Conservation (phyloP, 352 stramenopile species). For the Thraustochytrium sp. region DNA sequence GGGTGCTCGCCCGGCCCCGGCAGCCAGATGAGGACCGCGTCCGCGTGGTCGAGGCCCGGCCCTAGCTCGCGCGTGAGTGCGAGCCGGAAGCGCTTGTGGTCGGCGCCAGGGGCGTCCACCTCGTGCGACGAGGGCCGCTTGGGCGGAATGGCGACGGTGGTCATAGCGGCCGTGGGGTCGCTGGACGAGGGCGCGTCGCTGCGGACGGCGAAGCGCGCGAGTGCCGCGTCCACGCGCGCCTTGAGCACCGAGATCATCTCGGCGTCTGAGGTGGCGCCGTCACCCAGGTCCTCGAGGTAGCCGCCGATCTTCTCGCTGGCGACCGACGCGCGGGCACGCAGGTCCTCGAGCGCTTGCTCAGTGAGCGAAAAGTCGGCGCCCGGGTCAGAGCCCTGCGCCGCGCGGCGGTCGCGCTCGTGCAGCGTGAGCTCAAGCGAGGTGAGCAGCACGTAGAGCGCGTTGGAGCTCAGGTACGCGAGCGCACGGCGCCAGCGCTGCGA, state of each 20-base stretch:
- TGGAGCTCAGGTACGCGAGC: neutral
- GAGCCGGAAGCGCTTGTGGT: neutral
- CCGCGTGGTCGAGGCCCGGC: neutral
- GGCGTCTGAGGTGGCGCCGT: neutral
- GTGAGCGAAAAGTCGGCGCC: neutral
- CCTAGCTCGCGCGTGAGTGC: neutral
- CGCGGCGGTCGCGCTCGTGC: neutral
- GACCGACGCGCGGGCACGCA: neutral
- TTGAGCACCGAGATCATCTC: neutral
- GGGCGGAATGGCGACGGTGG: neutral
- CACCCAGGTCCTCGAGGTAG: neutral
- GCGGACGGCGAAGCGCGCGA: neutral
- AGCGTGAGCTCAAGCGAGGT: slow-evolving; percentile 7
- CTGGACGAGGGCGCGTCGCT: neutral
- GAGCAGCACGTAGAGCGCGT: neutral
- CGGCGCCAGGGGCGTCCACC: neutral
- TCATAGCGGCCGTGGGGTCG: neutral
- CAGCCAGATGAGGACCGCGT: slow-evolving; percentile 1
- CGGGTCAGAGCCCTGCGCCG: neutral
- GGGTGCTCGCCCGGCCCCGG: neutral
- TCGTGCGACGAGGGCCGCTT: neutral
- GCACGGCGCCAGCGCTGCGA: neutral
- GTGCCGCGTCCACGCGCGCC: neutral
- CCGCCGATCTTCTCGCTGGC: neutral
- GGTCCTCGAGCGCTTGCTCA: neutral